A percentile compares a stretch with the other conserved stretches of the same genome.
Conservation (phyloP, 768 basidiomycete genomes). For the Butyriboletus loyo region DNA sequence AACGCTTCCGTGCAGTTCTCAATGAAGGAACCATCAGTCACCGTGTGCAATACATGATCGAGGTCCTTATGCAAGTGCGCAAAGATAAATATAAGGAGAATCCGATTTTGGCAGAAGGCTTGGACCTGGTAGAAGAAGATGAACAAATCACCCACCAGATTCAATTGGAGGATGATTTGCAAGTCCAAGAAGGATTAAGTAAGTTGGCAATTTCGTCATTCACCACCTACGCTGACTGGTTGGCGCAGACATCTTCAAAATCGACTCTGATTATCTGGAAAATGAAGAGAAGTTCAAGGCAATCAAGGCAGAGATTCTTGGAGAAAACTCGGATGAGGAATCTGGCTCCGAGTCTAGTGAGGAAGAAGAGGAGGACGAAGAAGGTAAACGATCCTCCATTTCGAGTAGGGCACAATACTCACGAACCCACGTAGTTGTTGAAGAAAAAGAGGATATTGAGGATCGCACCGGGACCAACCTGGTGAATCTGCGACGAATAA, state of each 20-base stretch:
- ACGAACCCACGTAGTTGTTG: conserved; percentile 45
- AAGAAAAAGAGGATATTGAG: conserved; percentile 85
- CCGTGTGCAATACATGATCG: conserved; percentile 98
- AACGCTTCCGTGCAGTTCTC: conserved; percentile 93
- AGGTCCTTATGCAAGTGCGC: conserved; percentile 97
- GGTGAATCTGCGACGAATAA: conserved; percentile 89
- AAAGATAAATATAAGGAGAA: conserved; percentile 99
- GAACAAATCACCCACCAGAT: conserved; percentile 97
- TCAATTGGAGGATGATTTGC: conserved; percentile 87
- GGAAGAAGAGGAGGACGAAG: conserved; percentile 63
- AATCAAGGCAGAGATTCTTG: conserved; percentile 92
- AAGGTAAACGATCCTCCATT: conserved; percentile 17
- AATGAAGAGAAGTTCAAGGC: conserved; percentile 92
- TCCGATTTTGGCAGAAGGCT: conserved; percentile 86
- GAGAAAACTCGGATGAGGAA: conserved; percentile 77
- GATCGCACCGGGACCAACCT: conserved; percentile 95
- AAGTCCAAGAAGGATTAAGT: conserved; percentile 95
- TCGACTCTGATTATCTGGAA: conserved; percentile 80
- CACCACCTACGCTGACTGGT: conserved; percentile 8
- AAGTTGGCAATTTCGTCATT: conserved; percentile 32
- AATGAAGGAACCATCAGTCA: conserved; percentile 96
- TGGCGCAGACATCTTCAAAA: conserved; percentile 85
- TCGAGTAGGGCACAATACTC: conserved; percentile 26
- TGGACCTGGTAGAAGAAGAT: conserved; percentile 97
- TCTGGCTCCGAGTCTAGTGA: conserved; percentile 63